phyloP scores from a whole-genome alignment of 2,329 filamentous ascomycete species.

The Sclerotinia subarctica region DNA sequence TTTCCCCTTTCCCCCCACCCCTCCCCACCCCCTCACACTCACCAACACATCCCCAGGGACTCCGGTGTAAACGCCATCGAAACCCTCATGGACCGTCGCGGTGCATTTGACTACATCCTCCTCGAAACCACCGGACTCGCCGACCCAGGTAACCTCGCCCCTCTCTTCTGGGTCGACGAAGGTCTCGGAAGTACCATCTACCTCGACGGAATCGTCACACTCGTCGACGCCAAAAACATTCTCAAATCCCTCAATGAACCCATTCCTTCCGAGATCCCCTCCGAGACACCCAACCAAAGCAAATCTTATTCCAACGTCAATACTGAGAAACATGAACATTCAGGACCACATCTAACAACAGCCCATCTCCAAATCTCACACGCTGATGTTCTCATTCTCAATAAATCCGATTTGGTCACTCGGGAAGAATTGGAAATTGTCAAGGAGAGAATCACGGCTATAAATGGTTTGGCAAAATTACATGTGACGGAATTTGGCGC shows the following conservation, averaged over 20 bases:
- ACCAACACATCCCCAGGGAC: conserved; percentile 55
- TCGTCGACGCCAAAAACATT: conserved; percentile 95
- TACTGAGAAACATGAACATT: conserved; percentile 35
- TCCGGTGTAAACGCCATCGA: conserved; percentile 93
- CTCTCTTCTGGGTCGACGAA: conserved; percentile 96
- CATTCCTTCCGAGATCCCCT: conserved; percentile 49
- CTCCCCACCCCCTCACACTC: neutral
- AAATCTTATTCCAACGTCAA: conserved; percentile 42
- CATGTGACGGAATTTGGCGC: conserved; percentile 76
- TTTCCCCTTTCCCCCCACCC: neutral
- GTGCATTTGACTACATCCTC: conserved; percentile 94
- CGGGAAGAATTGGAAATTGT: conserved; percentile 66
- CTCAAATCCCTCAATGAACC: conserved; percentile 76
- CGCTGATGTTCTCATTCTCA: conserved; percentile 90
- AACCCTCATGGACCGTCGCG: conserved; percentile 88
- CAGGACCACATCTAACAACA: conserved; percentile 75
- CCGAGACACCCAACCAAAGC: conserved; percentile 38
- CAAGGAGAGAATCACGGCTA: conserved; percentile 68
- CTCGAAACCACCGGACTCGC: conserved; percentile 94
- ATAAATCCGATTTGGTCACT: conserved; percentile 85
- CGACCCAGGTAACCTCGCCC: conserved; percentile 92
- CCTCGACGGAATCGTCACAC: conserved; percentile 91
- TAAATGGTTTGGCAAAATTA: conserved; percentile 85
- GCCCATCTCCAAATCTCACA: conserved; percentile 97
- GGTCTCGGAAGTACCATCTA: conserved; percentile 94